phyloP scores from a whole-genome alignment of 1,284 basidiomycete genomes.

The Pulchroboletus neoregius region DNA sequence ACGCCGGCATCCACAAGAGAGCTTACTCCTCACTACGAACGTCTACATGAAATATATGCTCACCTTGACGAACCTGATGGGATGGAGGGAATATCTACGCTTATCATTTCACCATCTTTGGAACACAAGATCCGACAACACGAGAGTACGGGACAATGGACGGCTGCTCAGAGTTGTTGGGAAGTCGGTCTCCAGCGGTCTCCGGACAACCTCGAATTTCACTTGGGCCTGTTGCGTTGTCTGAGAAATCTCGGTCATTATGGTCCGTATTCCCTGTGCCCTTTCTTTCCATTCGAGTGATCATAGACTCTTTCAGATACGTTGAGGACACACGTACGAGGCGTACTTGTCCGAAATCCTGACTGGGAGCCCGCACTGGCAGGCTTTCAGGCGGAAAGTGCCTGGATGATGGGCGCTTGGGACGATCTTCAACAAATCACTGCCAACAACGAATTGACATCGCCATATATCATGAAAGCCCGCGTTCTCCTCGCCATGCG shows the following conservation, averaged over 20 bases:
- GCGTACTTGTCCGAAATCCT: conserved; percentile 83
- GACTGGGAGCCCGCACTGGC: conserved; percentile 80
- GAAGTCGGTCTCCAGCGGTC: conserved; percentile 92
- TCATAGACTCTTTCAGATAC: conserved; percentile 62
- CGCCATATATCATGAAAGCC: conserved; percentile 75
- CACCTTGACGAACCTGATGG: conserved; percentile 97
- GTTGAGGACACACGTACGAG: conserved; percentile 90
- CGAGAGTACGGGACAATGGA: conserved; percentile 97
- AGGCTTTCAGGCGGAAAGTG: conserved; percentile 89
- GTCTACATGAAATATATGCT: conserved; percentile 94
- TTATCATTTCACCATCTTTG: conserved; percentile 85
- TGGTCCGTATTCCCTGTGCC: conserved; percentile 51
- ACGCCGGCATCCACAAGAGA: conserved; percentile 43
- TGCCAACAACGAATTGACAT: conserved; percentile 44
- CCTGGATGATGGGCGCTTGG: conserved; percentile 97
- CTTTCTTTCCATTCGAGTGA: neutral
- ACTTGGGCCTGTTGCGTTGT: conserved; percentile 89
- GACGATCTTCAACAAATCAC: conserved; percentile 67
- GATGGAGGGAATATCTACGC: conserved; percentile 95
- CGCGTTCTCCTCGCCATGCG: conserved; percentile 82
- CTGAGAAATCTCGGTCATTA: conserved; percentile 96
- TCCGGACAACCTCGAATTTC: conserved; percentile 85
- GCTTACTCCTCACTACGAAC: conserved; percentile 82
- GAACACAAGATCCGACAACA: conserved; percentile 99
- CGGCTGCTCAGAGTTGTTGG: conserved; percentile 99